Evolutionary conservation across 352 stramenopile genomes (phyloP), one percentile per base, ranked within the genome.

Genomic region (Phytopythium mirpurense): DNA sequence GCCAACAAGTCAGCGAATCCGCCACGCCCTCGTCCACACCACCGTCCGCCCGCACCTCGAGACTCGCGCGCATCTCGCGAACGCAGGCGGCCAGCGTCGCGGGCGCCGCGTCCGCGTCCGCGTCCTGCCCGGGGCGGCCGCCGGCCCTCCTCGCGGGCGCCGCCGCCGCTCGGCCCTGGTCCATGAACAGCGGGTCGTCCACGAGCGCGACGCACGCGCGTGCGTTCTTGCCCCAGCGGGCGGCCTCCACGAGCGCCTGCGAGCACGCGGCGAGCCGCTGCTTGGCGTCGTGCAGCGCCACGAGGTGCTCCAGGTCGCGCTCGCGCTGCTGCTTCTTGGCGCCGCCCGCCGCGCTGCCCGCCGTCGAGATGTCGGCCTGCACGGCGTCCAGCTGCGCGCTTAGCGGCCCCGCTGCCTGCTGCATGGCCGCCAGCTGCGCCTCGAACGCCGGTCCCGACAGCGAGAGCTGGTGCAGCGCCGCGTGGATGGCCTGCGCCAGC

Each of bases 261-360:
- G 76, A 83, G 56, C 80, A 91, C 40, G 71, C 65, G 40, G 83
- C 63, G 11, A 91, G 62, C 27, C 74, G 70, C 53, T 77, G 54
- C 46, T 89, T 89, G 52, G 80, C 70, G 37, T 87, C 75, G 60
- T 91, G 75, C 32, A 91, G 74, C 52, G 65, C 73, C 51, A 83
- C 68, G n/a, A 88, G 62, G 11, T 83, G 63, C 48, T 69, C 58
- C 47, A 87, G 66, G 47, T 80, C 80, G 14, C 62, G 58, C 35
- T 54, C 55, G 34, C 35, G 36, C 46, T 60, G 54, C 27, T 15
- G n/a, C 29, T 62, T 45, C 40, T 29, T 29, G 40, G 6, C 42
- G 16, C 43, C 40, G 12, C 29, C 45, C 23, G 53, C 35, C 9
- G 40, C n/a, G 11, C 41, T 12, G 26, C 48, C 54, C 58, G 31